These are phyloP conservation scores for Talaromyces albobiverticillius DNA, from an alignment of 2,329 filamentous ascomycete species.

Conservation along the genomic window DNA sequence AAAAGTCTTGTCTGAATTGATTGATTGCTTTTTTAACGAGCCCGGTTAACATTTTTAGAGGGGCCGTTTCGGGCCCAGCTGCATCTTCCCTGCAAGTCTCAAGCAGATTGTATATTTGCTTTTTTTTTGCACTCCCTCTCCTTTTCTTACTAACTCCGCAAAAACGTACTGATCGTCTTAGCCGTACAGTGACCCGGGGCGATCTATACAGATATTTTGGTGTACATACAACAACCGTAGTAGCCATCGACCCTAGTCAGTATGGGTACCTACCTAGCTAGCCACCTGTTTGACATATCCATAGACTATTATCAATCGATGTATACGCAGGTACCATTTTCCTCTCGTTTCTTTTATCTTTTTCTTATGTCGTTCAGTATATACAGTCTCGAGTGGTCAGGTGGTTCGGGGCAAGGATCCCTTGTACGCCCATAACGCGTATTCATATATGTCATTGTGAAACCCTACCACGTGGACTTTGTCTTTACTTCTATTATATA, in stretches of 20 bases:
- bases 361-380: background rate
- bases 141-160: background rate
- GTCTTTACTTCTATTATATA: background rate
- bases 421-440: background rate
- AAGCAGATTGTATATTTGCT: slow-evolving; percentile 5
- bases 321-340: slow-evolving; percentile 9
- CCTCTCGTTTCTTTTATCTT: background rate
- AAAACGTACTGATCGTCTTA: background rate
- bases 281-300: slow-evolving; percentile 6
- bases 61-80: slow-evolving; percentile 1
- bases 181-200: background rate
- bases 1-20: background rate
- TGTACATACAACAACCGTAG: background rate
- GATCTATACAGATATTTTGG: slow-evolving; percentile 3
- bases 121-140: background rate
- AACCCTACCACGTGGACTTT: slow-evolving; percentile 11
- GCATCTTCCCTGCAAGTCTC: slow-evolving; percentile 3
- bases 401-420: background rate
- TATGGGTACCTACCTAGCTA: no score
- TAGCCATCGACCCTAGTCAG: slow-evolving; percentile 1
- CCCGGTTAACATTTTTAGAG: background rate
- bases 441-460: slow-evolving; percentile 6
- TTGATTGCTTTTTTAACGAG: slow-evolving; percentile 1
- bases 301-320: background rate
- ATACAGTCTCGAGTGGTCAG: background rate